These are phyloP conservation scores for Hyphopichia khmerensis DNA, from an alignment of 1,139 yeast genomes.

Conservation along the genomic window DNA sequence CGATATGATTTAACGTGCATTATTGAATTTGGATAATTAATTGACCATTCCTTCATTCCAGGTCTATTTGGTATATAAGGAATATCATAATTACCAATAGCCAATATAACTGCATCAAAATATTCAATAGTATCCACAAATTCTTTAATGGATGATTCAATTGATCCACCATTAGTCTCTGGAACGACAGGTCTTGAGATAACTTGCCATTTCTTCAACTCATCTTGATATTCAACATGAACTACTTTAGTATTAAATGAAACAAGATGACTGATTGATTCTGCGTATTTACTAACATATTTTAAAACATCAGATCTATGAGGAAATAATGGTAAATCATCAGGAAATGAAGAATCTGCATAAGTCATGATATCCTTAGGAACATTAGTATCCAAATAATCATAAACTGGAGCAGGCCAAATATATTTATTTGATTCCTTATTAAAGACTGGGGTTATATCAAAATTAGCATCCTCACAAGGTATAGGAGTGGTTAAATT, in stretches of 20 bases:
- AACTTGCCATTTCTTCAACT: slow-evolving; percentile 34
- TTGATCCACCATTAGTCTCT: slow-evolving; percentile 20
- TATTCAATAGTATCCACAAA: slow-evolving; percentile 10
- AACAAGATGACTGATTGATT: slow-evolving; percentile 29
- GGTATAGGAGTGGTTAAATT: slow-evolving; percentile 12
- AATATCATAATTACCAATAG: slow-evolving; percentile 56
- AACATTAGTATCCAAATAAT: slow-evolving; percentile 56
- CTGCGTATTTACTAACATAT: slow-evolving; percentile 45
- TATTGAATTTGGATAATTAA: slow-evolving; percentile 39
- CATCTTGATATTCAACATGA: slow-evolving; percentile 18
- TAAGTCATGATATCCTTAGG: slow-evolving; percentile 57
- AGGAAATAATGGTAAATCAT: slow-evolving; percentile 44
- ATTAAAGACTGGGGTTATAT: slow-evolving; percentile 14
- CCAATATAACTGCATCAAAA: slow-evolving; percentile 56
- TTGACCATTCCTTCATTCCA: slow-evolving; percentile 49
- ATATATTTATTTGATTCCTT: slow-evolving; percentile 14
- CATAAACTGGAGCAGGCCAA: slow-evolving; percentile 45
- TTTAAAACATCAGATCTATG: slow-evolving; percentile 43
- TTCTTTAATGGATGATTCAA: slow-evolving; percentile 25
- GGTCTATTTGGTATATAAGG: slow-evolving; percentile 54
- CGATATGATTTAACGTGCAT: slow-evolving; percentile 44
- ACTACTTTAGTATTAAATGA: slow-evolving; percentile 33
- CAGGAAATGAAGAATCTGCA: slow-evolving; percentile 39
- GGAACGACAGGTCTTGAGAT: slow-evolving; percentile 23
- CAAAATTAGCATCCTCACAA: slow-evolving; percentile 14